These are phyloP conservation scores for Tricholoma hemisulphureum DNA, from an alignment of 768 basidiomycete genomes.

Conservation along the genomic window DNA sequence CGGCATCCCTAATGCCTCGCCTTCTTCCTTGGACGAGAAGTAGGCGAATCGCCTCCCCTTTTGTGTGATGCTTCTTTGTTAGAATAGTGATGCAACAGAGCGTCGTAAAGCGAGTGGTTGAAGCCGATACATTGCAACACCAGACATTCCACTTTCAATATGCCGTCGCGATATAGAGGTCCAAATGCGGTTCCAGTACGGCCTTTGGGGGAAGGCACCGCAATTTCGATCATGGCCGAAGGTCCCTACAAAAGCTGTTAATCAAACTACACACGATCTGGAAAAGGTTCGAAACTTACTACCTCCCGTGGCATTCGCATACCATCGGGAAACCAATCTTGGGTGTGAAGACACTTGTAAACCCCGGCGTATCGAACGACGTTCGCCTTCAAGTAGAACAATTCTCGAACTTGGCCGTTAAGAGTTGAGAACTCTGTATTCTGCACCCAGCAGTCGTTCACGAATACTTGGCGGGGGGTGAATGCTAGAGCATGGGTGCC, in stretches of 20 bases:
- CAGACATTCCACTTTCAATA: conserved; percentile 13
- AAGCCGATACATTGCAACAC: conserved; percentile 20
- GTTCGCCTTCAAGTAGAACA: not conserved
- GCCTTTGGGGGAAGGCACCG: not conserved
- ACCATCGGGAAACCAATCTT: not conserved
- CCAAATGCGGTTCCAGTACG: too few species aligned
- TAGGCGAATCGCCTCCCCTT: not conserved
- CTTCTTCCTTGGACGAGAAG: too few species aligned
- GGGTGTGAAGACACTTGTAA: not conserved
- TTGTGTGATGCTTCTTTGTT: too few species aligned
- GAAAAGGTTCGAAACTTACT: not conserved
- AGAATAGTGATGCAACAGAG: too few species aligned
- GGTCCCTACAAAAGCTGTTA: not conserved
- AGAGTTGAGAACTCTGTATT: not conserved
- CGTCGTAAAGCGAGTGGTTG: conserved; percentile 9
- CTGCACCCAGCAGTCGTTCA: not conserved
- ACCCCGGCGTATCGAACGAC: not conserved
- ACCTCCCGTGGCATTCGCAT: not conserved
- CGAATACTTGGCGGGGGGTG: not conserved
- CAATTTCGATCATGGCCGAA: not conserved
- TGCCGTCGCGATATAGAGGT: not conserved
- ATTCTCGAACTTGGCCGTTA: not conserved
- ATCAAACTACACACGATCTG: not conserved
- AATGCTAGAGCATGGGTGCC: not conserved
- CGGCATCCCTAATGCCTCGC: too few species aligned